Evolutionary conservation across 805 yeast genomes (phyloP), one percentile per base, ranked within the genome.

Genomic region (Starmera dryadoides): DNA sequence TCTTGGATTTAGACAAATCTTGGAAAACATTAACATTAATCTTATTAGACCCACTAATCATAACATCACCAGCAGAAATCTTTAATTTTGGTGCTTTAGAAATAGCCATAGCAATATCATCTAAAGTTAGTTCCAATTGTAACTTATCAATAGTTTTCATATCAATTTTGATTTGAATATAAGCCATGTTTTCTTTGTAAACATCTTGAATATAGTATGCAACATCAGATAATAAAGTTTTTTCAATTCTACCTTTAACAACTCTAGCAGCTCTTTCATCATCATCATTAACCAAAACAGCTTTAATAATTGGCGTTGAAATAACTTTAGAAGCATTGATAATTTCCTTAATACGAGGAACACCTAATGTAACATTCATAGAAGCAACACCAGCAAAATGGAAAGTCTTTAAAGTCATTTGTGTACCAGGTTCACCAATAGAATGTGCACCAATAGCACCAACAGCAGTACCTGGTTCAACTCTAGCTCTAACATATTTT

Each of bases 351-450:
- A 93, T 91, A 76, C 98, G 96, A 36, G 98, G 98, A 38, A 93
- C 98, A 77, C 98, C 98, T 50, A 93, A 75, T 0, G 98, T 93
- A 48, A 91, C 96, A 69, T 93, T 93, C 97, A 91, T 93, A 35
- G 96, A 85, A 28, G 98, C 98, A 42, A 93, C 98, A 73, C 98
- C 98, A 55, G 98, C 98, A 73, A 93, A 93, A 72, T 93, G 98
- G 86, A 91, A 91, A 43, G 94, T 84, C 59, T 84, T 84, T 57
- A 84, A 73, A 4, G 98, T 93, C 98, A 93, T 93, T 67, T 93
- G 98, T 1, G 98, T 93, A 60, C 98, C 98, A 18, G 98, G 98
- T 59, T 91, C 98, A 67, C 98, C 98, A 69, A 93, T 93, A 33
- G 96, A 86, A 60, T 93, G 98, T 0, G 98, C 98, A 50, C 98